A percentile compares a stretch with the other conserved stretches of the same genome.
Conservation (phyloP, 1,139 yeast species). For the Saccharomycopsis hybrid region DNA sequence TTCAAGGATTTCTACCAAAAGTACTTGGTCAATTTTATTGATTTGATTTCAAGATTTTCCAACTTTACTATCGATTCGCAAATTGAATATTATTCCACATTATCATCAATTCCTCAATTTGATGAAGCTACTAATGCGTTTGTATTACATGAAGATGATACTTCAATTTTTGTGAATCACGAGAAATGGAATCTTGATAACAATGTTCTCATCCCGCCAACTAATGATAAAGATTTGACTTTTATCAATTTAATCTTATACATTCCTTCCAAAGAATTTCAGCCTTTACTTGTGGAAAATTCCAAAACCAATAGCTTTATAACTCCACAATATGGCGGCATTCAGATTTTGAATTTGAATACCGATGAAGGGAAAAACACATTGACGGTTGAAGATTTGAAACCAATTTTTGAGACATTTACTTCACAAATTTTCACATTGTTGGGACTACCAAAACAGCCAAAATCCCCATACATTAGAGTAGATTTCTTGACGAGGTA, state of each 20-base stretch:
- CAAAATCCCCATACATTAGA: slow-evolving; percentile 54
- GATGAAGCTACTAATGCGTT: slow-evolving; percentile 33
- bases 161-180: slow-evolving; percentile 66
- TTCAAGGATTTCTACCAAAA: slow-evolving; percentile 38
- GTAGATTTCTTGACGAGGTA: slow-evolving; percentile 62
- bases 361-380: slow-evolving; percentile 27
- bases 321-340: slow-evolving; percentile 77
- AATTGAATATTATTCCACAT: slow-evolving; percentile 58
- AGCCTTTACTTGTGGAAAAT: slow-evolving; percentile 37
- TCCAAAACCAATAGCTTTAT: slow-evolving; percentile 58
- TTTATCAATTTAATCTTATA: slow-evolving; percentile 55
- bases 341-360: slow-evolving; percentile 29
- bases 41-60: slow-evolving; percentile 44
- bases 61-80: slow-evolving; percentile 77
- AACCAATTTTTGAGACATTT: slow-evolving; percentile 60
- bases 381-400: slow-evolving; percentile 39
- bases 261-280: slow-evolving; percentile 44
- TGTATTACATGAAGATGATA: slow-evolving; percentile 38
- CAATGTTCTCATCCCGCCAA: slow-evolving; percentile 31
- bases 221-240: slow-evolving; percentile 43
- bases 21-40: slow-evolving; percentile 41
- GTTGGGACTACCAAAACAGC: slow-evolving; percentile 56
- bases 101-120: slow-evolving; percentile 30
- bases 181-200: slow-evolving; percentile 71
- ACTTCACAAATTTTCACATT: slow-evolving; percentile 68